Conservation (phyloP, 495 filamentous ascomycete genomes). For the Neurospora cerealis region DNA sequence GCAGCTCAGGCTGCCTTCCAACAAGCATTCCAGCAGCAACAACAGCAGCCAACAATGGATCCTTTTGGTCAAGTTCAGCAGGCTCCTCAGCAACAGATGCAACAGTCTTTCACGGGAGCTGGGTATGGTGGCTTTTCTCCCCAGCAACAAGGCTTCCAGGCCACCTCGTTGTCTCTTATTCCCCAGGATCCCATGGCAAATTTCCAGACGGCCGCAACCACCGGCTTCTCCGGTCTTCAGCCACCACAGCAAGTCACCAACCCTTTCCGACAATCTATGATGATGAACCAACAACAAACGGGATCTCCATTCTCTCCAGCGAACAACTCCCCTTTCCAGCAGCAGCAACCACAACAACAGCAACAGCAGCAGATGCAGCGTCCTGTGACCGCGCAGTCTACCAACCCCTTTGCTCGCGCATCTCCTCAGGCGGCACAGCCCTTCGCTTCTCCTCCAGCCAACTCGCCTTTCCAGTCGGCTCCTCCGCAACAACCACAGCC, state of each 20-base stretch:
- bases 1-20: conserved; percentile 37
- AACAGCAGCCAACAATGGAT: conserved; percentile 15
- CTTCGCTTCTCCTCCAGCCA: conserved; percentile 34
- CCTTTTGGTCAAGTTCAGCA: conserved; percentile 26
- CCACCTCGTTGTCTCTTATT: conserved; percentile 45
- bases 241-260: conserved; percentile 58
- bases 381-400: conserved; percentile 51
- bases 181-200: conserved; percentile 54
- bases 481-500: conserved; percentile 48
- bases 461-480: conserved; percentile 37
- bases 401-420: conserved; percentile 74
- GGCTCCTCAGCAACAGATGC: conserved; percentile 34
- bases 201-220: conserved; percentile 33
- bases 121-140: conserved; percentile 82
- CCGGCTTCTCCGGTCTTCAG: conserved; percentile 34
- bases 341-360: conserved; percentile 5
- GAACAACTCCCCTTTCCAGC: background rate
- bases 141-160: conserved; percentile 47
- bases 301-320: conserved; percentile 23
- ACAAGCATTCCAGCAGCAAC: conserved; percentile 40
- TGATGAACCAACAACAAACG: conserved; percentile 45
- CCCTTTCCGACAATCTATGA: conserved; percentile 80
- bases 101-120: conserved; percentile 54
- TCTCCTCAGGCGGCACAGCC: conserved; percentile 39
- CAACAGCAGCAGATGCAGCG: conserved; percentile 14